Conservation (phyloP, 1,284 basidiomycete genomes). For the Ganoderma boninense region DNA sequence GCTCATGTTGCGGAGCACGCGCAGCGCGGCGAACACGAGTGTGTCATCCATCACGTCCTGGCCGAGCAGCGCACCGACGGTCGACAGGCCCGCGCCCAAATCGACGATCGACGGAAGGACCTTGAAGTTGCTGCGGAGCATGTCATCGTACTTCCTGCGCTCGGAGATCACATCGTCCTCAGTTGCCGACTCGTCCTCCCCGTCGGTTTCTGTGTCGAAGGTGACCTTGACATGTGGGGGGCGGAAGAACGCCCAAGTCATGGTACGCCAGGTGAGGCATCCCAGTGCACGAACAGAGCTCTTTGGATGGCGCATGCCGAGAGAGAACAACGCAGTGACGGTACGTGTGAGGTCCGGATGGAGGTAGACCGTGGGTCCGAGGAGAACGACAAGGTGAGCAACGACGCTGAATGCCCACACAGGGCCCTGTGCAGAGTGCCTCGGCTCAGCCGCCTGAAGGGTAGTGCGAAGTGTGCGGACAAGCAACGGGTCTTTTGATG, state of each 20-base stretch:
- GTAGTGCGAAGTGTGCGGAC: constrained; percentile 72
- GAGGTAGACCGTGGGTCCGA: constrained; percentile 61
- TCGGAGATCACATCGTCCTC: constrained; percentile 40
- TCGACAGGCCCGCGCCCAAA: constrained; percentile 65
- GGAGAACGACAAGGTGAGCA: constrained; percentile 66
- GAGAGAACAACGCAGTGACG: constrained; percentile 57
- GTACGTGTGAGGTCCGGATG: constrained; percentile 54
- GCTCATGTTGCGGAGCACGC: constrained; percentile 62
- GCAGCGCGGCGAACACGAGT: constrained; percentile 50
- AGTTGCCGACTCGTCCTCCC: constrained; percentile 36
- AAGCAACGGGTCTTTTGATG: constrained; percentile 56
- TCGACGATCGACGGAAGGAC: constrained; percentile 62
- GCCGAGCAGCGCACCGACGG: constrained; percentile 60
- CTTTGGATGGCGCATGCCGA: constrained; percentile 66
- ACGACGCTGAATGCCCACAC: constrained; percentile 77
- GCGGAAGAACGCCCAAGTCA: constrained; percentile 72
- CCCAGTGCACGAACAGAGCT: constrained; percentile 66
- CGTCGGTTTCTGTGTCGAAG: constrained; percentile 41
- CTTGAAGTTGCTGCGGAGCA: constrained; percentile 47
- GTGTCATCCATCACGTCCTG: constrained; percentile 47
- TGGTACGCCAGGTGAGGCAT: constrained; percentile 67
- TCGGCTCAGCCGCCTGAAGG: constrained; percentile 58
- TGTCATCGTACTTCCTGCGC: constrained; percentile 46
- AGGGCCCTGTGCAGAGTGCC: constrained; percentile 72
- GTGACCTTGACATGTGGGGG: constrained; percentile 43